Evolutionary conservation across 345 rosid genomes (phyloP).

Genomic region (Hevea brasiliensis): DNA sequence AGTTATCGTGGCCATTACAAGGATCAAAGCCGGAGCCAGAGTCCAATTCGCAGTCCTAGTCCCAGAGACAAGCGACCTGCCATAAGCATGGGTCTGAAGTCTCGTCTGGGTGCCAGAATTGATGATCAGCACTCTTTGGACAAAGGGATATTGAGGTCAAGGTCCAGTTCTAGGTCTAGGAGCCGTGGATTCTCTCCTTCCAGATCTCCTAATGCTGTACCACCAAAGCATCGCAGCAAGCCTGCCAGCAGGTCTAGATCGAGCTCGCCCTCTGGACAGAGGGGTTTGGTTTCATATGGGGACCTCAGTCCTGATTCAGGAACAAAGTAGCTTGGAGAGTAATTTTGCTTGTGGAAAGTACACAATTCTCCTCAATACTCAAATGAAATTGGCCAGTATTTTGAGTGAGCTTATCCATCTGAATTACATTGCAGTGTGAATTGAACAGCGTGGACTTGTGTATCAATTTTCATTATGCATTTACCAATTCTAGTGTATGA

Average conservation of each 20-base stretch:
- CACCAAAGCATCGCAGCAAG: constrained; percentile 31
- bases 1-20: constrained; percentile 47
- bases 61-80: constrained; percentile 56
- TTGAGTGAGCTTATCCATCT: neutral
- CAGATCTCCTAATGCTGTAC: constrained; percentile 42
- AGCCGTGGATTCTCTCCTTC: constrained; percentile 39
- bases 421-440: neutral
- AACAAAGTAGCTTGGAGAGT: constrained; percentile 12
- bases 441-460: neutral
- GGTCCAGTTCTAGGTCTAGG: constrained; percentile 38
- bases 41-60: constrained; percentile 59
- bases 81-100: constrained; percentile 65
- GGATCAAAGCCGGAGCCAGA: constrained; percentile 52
- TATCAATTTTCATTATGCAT: neutral
- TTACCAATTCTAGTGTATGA: neutral
- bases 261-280: constrained; percentile 62
- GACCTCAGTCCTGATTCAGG: constrained; percentile 53
- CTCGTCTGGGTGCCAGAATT: constrained; percentile 63
- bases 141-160: constrained; percentile 26
- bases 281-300: constrained; percentile 80
- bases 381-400: neutral
- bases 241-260: constrained; percentile 49
- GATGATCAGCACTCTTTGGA: constrained; percentile 35
- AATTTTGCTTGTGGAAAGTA: neutral
- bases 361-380: neutral